phyloP scores from a whole-genome alignment of 108 stramenopile species.

The Fragilaria radians region DNA sequence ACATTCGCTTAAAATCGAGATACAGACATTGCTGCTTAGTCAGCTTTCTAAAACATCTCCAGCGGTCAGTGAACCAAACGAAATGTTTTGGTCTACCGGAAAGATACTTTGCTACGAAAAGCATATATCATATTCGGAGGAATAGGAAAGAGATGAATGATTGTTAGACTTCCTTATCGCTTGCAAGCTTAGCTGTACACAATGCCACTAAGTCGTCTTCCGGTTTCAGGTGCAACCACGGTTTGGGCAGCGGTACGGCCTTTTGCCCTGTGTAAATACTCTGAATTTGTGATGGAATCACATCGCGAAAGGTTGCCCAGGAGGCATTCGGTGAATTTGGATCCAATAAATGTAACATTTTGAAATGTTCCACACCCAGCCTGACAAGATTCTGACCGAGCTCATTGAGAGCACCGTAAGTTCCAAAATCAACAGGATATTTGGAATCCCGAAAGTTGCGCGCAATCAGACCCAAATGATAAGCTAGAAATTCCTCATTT shows the following conservation, averaged over 20 bases:
- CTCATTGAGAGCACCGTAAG: conserved; percentile 1
- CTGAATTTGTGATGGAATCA: conserved; percentile 1
- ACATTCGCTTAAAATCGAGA: no score
- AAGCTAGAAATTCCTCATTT: not conserved
- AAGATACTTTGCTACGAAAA: no score
- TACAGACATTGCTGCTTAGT: no score
- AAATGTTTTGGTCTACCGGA: no score
- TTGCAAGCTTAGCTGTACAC: no score
- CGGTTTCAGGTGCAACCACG: conserved; percentile 11
- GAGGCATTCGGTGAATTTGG: not conserved
- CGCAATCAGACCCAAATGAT: conserved; percentile 1
- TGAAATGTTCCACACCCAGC: not conserved
- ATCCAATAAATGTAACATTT: not conserved
- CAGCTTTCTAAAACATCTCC: no score
- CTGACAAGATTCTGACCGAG: conserved; percentile 6
- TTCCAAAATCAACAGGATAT: conserved; percentile 15
- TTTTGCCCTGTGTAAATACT: conserved; percentile 5
- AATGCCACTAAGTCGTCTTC: not conserved
- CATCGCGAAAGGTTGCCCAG: conserved; percentile 20
- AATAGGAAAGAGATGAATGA: no score
- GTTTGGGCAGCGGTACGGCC: conserved; percentile 2
- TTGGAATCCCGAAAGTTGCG: conserved; percentile 9
- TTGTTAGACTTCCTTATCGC: no score
- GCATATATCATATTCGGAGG: no score
- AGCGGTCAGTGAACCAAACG: no score